Percentiles rank a stretch among this genome's conserved stretches.
Conservation (phyloP, 257 asterid species). For the Leptodermis oblonga region DNA sequence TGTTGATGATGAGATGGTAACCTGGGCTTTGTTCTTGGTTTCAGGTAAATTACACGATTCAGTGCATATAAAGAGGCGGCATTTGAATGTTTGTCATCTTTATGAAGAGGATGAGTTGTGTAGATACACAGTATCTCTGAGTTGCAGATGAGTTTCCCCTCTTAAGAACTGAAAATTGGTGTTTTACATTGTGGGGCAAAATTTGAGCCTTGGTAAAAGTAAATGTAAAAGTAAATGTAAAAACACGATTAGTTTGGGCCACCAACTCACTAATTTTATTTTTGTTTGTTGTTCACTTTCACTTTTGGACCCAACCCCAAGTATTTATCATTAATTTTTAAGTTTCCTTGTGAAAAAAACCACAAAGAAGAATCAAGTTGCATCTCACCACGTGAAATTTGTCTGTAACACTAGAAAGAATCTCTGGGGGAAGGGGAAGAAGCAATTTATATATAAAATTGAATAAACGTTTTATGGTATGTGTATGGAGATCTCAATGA, state of each 20-base stretch:
- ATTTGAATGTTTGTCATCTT: slow-evolving; percentile 16
- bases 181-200: slow-evolving; percentile 23
- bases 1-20: background rate
- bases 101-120: slow-evolving; percentile 37
- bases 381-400: too few species aligned
- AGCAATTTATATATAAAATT: background rate
- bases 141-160: slow-evolving; percentile 95
- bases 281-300: background rate
- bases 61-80: background rate
- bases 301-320: too few species aligned
- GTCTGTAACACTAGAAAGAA: too few species aligned
- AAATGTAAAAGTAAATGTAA: too few species aligned
- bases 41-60: slow-evolving; percentile 13
- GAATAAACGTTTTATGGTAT: background rate
- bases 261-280: too few species aligned
- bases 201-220: slow-evolving; percentile 34
- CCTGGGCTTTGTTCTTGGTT: slow-evolving; percentile 4
- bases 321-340: slow-evolving; percentile 24
- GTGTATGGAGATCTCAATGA: slow-evolving; percentile 40
- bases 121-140: slow-evolving; percentile 60
- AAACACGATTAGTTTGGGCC: too few species aligned
- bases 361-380: too few species aligned
- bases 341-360: too few species aligned
- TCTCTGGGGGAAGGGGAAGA: too few species aligned
- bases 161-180: slow-evolving; percentile 62